Evolutionary conservation across 164 flowering plant species (phyloP).

Genomic region (Annona cherimola): DNA sequence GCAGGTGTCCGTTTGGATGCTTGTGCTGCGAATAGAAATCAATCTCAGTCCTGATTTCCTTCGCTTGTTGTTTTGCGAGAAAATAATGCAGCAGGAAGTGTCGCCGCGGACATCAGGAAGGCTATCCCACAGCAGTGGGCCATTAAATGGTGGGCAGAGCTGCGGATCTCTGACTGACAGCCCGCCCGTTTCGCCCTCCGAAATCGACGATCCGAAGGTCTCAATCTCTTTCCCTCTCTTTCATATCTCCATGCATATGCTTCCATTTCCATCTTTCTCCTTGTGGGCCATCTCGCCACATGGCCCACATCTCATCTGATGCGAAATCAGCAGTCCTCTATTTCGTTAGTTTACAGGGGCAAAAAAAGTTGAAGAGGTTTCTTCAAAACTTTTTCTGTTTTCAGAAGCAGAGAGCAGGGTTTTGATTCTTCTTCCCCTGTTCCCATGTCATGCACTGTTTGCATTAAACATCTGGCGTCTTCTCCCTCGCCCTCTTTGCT

Average conservation of each 20-base stretch:
- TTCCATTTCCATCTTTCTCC: background rate
- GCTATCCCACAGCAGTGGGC: conserved; percentile 93
- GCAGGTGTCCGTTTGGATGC: too few relatives aligned
- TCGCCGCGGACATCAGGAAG: conserved; percentile 89
- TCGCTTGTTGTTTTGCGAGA: background rate
- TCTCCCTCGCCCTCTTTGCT: background rate
- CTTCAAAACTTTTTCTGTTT: background rate
- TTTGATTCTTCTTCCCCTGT: background rate
- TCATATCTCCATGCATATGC: background rate
- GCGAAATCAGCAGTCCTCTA: background rate
- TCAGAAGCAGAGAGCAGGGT: background rate
- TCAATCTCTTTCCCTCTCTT: background rate
- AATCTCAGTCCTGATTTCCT: background rate
- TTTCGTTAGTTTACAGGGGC: too few relatives aligned
- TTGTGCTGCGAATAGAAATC: background rate
- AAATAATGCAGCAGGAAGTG: conserved; percentile 57
- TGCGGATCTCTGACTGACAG: conserved; percentile 81
- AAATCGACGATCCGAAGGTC: conserved; percentile 87
- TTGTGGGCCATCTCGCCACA: background rate
- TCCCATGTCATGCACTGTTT: background rate
- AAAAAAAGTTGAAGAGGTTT: background rate
- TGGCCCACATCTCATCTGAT: background rate
- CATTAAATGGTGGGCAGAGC: conserved; percentile 53
- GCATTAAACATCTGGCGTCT: background rate
- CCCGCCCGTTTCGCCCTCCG: conserved; percentile 89